phyloP scores from a whole-genome alignment of 805 yeast genomes.

The Metschnikowia continentalis region DNA sequence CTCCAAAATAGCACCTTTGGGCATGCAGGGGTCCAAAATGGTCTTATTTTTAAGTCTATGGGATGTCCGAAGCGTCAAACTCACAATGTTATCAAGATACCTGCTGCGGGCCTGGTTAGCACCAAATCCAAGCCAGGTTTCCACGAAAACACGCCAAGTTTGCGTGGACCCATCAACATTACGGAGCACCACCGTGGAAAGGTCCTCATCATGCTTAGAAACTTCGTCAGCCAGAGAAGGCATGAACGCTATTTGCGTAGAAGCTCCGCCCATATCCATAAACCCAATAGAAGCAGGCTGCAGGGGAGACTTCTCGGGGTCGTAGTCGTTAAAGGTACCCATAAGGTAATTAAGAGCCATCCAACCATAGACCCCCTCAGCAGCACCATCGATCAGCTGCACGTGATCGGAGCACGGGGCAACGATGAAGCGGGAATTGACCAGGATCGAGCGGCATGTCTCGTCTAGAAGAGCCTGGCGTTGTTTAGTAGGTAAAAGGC shows the following conservation, averaged over 20 bases:
- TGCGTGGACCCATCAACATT: conserved; percentile 67
- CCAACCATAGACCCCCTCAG: conserved; percentile 97
- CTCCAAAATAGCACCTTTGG: conserved; percentile 48
- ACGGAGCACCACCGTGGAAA: conserved; percentile 61
- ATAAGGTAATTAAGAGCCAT: conserved; percentile 80
- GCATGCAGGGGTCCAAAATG: conserved; percentile 75
- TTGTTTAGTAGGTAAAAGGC: conserved; percentile 57
- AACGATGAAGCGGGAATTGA: conserved; percentile 53
- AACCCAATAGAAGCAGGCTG: conserved; percentile 73
- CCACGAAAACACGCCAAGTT: conserved; percentile 83
- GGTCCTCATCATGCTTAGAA: conserved; percentile 64
- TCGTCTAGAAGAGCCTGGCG: conserved; percentile 51
- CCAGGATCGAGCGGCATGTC: conserved; percentile 55
- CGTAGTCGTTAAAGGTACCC: conserved; percentile 49
- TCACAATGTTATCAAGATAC: conserved; percentile 55
- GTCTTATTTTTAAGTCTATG: conserved; percentile 5
- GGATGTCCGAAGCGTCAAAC: conserved; percentile 17
- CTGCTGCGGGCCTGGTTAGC: conserved; percentile 89
- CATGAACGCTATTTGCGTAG: conserved; percentile 91
- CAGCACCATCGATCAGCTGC: conserved; percentile 86
- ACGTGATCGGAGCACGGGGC: conserved; percentile 67
- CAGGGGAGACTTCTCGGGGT: conserved; percentile 22
- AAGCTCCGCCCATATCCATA: conserved; percentile 99
- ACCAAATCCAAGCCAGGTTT: conserved; percentile 97
- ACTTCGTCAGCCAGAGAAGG: conserved; percentile 64